A percentile compares a stretch with the other conserved stretches of the same genome.
Conservation (phyloP, 2,329 filamentous ascomycete species). For the Ceratocystis alfenasii region DNA sequence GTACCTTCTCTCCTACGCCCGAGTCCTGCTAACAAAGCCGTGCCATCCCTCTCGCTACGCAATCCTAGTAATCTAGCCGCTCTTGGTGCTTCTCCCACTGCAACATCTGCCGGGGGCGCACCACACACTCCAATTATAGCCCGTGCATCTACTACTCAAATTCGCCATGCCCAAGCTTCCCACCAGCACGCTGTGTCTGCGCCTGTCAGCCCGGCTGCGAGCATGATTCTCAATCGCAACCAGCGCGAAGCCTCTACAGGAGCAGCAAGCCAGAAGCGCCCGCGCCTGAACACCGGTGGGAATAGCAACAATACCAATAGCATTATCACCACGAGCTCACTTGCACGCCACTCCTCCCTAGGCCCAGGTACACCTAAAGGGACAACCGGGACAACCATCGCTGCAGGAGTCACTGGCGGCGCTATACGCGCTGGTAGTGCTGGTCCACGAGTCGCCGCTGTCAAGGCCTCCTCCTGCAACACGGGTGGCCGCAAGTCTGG, state of each 20-base stretch:
- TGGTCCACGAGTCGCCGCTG: slow-evolving; percentile 41
- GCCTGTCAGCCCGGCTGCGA: slow-evolving; percentile 48
- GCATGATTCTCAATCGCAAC: slow-evolving; percentile 46
- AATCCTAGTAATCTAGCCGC: slow-evolving; percentile 13
- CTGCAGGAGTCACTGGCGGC: slow-evolving; percentile 25
- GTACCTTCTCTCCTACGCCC: slow-evolving; percentile 51
- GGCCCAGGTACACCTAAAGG: slow-evolving; percentile 51
- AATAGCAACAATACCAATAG: slow-evolving; percentile 29
- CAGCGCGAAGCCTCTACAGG: slow-evolving; percentile 47
- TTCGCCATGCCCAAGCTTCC: slow-evolving; percentile 38
- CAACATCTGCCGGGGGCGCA: slow-evolving; percentile 21
- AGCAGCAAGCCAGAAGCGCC: slow-evolving; percentile 31
- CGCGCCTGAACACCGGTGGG: slow-evolving; percentile 41
- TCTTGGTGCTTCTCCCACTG: slow-evolving; percentile 6
- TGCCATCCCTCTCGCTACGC: slow-evolving; percentile 25
- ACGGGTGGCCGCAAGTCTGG: slow-evolving; percentile 36
- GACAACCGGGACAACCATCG: slow-evolving; percentile 26
- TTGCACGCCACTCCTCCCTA: slow-evolving; percentile 51
- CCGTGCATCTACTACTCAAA: slow-evolving; percentile 33
- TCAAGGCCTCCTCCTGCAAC: slow-evolving; percentile 34
- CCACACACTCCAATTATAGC: slow-evolving; percentile 32
- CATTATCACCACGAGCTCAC: slow-evolving; percentile 43
- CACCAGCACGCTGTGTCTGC: slow-evolving; percentile 44
- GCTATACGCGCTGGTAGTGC: slow-evolving; percentile 45
- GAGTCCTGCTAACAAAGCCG: slow-evolving; percentile 41